Percentiles rank a stretch among this genome's conserved stretches.
phyloP scores from a whole-genome alignment of 768 basidiomycete species.

The Pleurotus cornucopiae region DNA sequence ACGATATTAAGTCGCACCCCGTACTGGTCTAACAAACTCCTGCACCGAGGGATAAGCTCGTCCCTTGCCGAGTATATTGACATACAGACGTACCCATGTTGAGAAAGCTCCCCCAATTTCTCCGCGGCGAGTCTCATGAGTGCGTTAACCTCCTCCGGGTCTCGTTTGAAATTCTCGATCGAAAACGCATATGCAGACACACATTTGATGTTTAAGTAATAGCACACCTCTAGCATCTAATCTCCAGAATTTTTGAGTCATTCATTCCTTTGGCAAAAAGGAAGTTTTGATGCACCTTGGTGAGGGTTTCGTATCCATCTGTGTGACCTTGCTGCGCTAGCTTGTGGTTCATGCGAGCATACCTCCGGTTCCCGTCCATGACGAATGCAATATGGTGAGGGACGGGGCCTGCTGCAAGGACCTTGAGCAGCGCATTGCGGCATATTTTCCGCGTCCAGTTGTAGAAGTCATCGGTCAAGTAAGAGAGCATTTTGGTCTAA shows the following conservation, averaged over 20 bases:
- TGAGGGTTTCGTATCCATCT: constrained; percentile 77
- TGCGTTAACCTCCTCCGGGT: constrained; percentile 78
- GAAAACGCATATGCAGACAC: constrained; percentile 98
- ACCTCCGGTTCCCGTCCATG: constrained; percentile 96
- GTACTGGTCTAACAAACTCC: constrained; percentile 75
- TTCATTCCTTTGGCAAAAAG: neutral
- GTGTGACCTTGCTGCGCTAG: constrained; percentile 75
- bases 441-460: constrained; percentile 27
- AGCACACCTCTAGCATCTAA: constrained; percentile 83
- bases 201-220: constrained; percentile 72
- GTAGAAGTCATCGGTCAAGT: constrained; percentile 12
- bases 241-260: neutral
- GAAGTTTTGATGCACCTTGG: constrained; percentile 51
- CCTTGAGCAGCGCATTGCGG: constrained; percentile 49
- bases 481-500: no score
- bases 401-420: constrained; percentile 80
- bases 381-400: constrained; percentile 91
- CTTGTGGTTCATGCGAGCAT: constrained; percentile 67
- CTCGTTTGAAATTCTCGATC: constrained; percentile 94
- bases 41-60: constrained; percentile 21
- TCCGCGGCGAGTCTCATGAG: constrained; percentile 83
- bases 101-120: constrained; percentile 72
- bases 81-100: constrained; percentile 61
- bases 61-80: no score
- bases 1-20: constrained; percentile 83